Percentiles rank a stretch among this genome's conserved stretches.
phyloP scores from a whole-genome alignment of 2,329 filamentous ascomycete genomes.

The Colletotrichum aenigma region DNA sequence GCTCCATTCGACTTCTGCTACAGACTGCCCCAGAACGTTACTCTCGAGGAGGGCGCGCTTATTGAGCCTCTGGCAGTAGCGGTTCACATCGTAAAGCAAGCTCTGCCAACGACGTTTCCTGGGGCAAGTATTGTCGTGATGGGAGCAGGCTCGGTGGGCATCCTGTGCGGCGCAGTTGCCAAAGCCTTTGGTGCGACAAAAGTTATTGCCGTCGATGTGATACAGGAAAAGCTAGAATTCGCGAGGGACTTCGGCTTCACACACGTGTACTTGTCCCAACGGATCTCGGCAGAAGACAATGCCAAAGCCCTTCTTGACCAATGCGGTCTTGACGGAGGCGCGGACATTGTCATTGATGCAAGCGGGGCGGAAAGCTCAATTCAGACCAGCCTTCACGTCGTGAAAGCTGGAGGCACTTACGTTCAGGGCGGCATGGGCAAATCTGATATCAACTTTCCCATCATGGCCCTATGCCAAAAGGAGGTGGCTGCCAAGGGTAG shows the following conservation, averaged over 20 bases:
- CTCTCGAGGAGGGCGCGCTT: constrained; percentile 84
- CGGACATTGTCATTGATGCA: constrained; percentile 81
- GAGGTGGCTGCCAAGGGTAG: constrained; percentile 86
- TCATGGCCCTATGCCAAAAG: constrained; percentile 87
- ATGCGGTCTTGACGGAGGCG: constrained; percentile 69
- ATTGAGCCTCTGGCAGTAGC: constrained; percentile 89
- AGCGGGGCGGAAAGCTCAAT: constrained; percentile 80
- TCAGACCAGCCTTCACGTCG: constrained; percentile 73
- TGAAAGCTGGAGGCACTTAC: constrained; percentile 75
- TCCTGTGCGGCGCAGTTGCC: constrained; percentile 86
- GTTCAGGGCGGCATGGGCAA: constrained; percentile 93
- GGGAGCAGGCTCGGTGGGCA: constrained; percentile 85
- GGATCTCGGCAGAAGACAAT: constrained; percentile 71
- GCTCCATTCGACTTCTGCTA: constrained; percentile 92
- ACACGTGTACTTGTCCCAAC: constrained; percentile 69
- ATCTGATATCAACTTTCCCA: constrained; percentile 86
- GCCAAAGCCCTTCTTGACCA: constrained; percentile 69
- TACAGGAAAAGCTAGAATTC: constrained; percentile 78
- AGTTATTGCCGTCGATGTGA: constrained; percentile 86
- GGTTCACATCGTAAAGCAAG: constrained; percentile 83
- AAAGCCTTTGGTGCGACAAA: constrained; percentile 83
- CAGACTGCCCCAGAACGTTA: constrained; percentile 78
- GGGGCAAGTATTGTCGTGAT: constrained; percentile 83
- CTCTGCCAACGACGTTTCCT: constrained; percentile 62
- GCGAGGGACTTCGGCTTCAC: constrained; percentile 75